Conservation (phyloP, 345 rosid genomes). For the Erodium maritimum region DNA sequence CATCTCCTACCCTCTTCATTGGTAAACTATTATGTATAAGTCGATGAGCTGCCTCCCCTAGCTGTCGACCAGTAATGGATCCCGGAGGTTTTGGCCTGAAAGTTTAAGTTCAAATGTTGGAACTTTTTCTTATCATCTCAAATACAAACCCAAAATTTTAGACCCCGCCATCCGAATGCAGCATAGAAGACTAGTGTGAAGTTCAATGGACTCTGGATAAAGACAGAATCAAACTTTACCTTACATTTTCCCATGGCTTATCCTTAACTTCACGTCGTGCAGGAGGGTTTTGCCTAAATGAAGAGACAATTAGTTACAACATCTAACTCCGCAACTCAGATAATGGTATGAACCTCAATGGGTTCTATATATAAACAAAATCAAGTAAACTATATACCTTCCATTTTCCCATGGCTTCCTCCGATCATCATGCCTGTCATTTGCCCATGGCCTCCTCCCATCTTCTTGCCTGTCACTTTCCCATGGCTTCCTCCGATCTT, state of each 20-base stretch:
- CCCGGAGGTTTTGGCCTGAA: slow-evolving; percentile 52
- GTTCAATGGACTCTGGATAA: too few relatives aligned
- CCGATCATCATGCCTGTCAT: too few relatives aligned
- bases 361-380: not conserved
- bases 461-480: too few relatives aligned
- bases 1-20: slow-evolving; percentile 19
- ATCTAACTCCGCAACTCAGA: not conserved
- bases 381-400: slow-evolving; percentile 15
- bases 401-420: slow-evolving; percentile 10
- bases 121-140: too few relatives aligned
- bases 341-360: not conserved
- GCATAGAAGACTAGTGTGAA: not conserved
- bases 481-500: not conserved
- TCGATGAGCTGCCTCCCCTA: slow-evolving; percentile 63
- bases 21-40: slow-evolving; percentile 58
- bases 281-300: not conserved
- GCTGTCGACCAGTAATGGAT: slow-evolving; percentile 45
- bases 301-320: not conserved
- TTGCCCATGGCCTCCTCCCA: too few relatives aligned
- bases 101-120: slow-evolving; percentile 7
- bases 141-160: not conserved
- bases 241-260: not conserved
- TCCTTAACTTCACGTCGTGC: not conserved
- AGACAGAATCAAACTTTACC: not conserved
- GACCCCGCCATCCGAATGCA: not conserved